Evolutionary conservation across 768 basidiomycete species (phyloP), one percentile per base, ranked within the genome.

Genomic region (Hysterangium stoloniferum): DNA sequence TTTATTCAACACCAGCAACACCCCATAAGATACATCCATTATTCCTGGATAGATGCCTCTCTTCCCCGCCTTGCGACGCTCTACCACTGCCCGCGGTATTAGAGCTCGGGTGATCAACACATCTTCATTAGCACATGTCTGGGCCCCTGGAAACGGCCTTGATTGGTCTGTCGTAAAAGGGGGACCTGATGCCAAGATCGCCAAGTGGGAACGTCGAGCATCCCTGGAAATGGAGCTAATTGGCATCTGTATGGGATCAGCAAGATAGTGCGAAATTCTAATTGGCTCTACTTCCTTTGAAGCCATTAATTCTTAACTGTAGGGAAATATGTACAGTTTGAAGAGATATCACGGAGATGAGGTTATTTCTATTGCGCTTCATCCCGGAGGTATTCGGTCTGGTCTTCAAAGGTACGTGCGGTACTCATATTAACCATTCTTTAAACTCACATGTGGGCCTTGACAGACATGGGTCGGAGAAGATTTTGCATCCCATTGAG

Each of bases 141-240:
- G 49, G 11, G 52, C 31, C 29, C 49, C 49, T 1, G 49, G 43
- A 34, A 46, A 27, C 19, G 45, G 41, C 13, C 48, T 77, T 40
- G 53, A 71, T 45, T 76, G 68, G 49, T 59, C 64, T 19, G 65
- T 72, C 1, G 62, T 78, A 54, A 70, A 65, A 54, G 74, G 73
- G 40, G 57, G 67, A 9, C 57, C 68, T 13, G 57, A 55, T 8
- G 58, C 73, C 8, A 58, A 56, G 33, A 66, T 61, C 6, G 49
- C 40, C 11, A 24, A 24, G n/a, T 25, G 34, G 29, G 33, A 33
- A 11, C 4, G 5, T 6, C 42, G 35, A 9, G 31, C 19, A 2
- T 22, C 20, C 9, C 9, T 9, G 31, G 17, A 44, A 1, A n/a
- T n/a, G n/a, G n/a, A n/a, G n/a, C n/a, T n/a, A n/a, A n/a, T n/a